phyloP scores from a whole-genome alignment of 1,139 yeast genomes.

The Hyphopichia pseudoburtonii region DNA sequence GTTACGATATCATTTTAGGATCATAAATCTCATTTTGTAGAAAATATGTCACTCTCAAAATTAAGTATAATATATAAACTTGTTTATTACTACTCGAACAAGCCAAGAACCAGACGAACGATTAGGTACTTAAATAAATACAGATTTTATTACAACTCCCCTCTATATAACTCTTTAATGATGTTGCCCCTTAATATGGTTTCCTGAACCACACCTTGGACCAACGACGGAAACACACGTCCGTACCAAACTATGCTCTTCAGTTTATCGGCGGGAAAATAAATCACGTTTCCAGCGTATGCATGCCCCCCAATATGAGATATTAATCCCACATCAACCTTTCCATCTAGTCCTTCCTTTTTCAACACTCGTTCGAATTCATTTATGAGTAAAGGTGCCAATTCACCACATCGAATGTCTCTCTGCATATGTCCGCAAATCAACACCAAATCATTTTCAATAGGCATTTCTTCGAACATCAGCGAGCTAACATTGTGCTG shows the following conservation, averaged over 20 bases:
- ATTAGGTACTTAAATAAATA: no score
- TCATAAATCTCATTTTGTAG: no score
- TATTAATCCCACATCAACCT: conserved; percentile 51
- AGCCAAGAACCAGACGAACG: not conserved
- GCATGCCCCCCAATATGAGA: conserved; percentile 80
- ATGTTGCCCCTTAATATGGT: conserved; percentile 49
- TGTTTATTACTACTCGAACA: not conserved
- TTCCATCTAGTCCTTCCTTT: conserved; percentile 19
- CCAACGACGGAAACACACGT: conserved; percentile 59
- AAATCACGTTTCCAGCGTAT: conserved; percentile 73
- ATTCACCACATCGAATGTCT: conserved; percentile 64
- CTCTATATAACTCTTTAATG: conserved; percentile 57
- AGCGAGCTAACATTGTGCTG: not conserved
- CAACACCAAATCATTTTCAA: conserved; percentile 35
- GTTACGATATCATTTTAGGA: no score
- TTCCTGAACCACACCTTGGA: conserved; percentile 62
- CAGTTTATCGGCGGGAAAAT: conserved; percentile 39
- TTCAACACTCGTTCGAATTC: conserved; percentile 52
- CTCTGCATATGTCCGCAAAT: conserved; percentile 68
- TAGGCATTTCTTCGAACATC: conserved; percentile 18
- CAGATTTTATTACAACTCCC: conserved; percentile 25
- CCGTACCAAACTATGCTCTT: conserved; percentile 69
- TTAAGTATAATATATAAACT: no score
- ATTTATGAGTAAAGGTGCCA: conserved; percentile 55
- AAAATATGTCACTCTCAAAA: no score